Conservation (phyloP, 192 early-diverging fungal genomes). For the Cladochytrium replicatum region DNA sequence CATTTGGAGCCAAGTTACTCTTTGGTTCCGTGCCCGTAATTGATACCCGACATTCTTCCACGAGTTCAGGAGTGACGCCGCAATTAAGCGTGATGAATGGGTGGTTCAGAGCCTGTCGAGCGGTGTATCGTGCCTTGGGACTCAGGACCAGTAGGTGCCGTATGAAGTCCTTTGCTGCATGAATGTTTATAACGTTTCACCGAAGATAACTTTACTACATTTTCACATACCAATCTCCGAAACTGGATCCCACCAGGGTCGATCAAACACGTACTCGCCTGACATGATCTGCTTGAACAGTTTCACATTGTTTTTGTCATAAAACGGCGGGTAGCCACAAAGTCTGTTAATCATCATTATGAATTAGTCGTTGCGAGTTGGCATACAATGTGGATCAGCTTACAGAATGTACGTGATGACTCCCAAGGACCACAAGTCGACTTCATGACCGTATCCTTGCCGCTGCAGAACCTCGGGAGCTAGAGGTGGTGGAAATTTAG, state of each 20-base stretch:
- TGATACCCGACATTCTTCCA: not conserved
- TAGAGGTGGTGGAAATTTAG: slow-evolving; percentile 15
- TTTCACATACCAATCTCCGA: slow-evolving; percentile 28
- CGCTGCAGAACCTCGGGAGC: slow-evolving; percentile 71
- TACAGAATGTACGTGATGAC: slow-evolving; percentile 72
- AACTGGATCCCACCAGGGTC: slow-evolving; percentile 64
- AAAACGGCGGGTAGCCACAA: slow-evolving; percentile 75
- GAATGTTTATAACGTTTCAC: not conserved
- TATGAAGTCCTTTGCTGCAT: slow-evolving; percentile 36
- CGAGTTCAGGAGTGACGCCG: slow-evolving; percentile 4
- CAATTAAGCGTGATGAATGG: slow-evolving; percentile 35
- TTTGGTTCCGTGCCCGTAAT: not conserved
- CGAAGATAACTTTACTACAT: not conserved
- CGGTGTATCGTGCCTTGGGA: slow-evolving; percentile 24
- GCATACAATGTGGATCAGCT: not conserved
- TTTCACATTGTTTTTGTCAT: slow-evolving; percentile 34
- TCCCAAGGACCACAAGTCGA: slow-evolving; percentile 88
- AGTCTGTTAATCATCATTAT: slow-evolving; percentile 24
- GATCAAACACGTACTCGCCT: slow-evolving; percentile 57
- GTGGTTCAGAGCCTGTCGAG: slow-evolving; percentile 18
- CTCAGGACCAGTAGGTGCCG: slow-evolving; percentile 28
- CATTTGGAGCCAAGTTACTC: not conserved
- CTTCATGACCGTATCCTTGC: slow-evolving; percentile 48
- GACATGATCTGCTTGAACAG: slow-evolving; percentile 42
- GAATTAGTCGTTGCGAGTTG: slow-evolving; percentile 1